Evolutionary conservation across 78 protist genomes (phyloP).

Genomic region (Cavenderia fasciculata): DNA sequence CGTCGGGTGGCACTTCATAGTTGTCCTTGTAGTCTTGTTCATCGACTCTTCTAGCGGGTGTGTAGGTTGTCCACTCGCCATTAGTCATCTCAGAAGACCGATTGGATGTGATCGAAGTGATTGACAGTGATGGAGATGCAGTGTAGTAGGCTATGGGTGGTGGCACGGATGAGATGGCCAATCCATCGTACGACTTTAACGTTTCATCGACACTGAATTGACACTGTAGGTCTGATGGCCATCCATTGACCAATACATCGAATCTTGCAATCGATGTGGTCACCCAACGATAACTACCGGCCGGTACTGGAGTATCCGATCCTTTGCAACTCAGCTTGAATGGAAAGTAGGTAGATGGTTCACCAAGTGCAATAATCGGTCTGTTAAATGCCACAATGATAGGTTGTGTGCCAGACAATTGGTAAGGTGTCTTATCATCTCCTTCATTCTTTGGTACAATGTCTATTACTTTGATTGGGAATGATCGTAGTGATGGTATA

Average conservation of each 20-base stretch:
- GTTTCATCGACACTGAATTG: slow-evolving; percentile 27
- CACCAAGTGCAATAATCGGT: slow-evolving; percentile 49
- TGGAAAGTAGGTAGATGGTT: background rate
- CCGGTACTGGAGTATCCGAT: background rate
- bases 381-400: slow-evolving; percentile 32
- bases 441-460: background rate
- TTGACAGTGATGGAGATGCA: background rate
- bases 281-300: slow-evolving; percentile 55
- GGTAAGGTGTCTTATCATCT: background rate
- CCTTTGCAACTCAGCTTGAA: slow-evolving; percentile 25
- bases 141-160: background rate
- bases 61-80: background rate
- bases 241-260: slow-evolving; percentile 12
- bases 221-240: slow-evolving; percentile 73
- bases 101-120: background rate
- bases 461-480: background rate
- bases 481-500: no score
- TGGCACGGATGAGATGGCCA: background rate
- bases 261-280: slow-evolving; percentile 63
- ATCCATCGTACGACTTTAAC: slow-evolving; percentile 2
- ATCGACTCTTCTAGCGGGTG: background rate
- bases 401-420: slow-evolving; percentile 2
- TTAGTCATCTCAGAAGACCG: slow-evolving; percentile 11
- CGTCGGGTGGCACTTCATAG: slow-evolving; percentile 59
- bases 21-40: background rate